Evolutionary conservation across 2,329 filamentous ascomycete species (phyloP).

Genomic region (Dothistroma pini): DNA sequence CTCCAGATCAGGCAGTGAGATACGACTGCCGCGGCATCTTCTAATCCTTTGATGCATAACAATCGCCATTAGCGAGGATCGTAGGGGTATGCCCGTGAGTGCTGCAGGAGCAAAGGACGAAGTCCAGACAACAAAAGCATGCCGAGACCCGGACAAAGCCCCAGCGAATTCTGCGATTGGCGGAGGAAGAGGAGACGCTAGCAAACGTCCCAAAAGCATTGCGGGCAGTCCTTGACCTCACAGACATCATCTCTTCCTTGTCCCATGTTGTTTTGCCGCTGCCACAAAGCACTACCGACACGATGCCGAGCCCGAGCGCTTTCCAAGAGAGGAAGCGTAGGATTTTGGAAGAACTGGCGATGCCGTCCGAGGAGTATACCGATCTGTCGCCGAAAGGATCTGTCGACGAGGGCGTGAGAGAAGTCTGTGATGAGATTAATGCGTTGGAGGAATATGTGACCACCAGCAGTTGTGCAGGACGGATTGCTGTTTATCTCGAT

Average conservation of each 20-base stretch:
- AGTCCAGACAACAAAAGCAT: neutral
- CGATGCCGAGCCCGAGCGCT: constrained; percentile 5
- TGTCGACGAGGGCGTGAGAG: constrained; percentile 73
- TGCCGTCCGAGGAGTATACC: constrained; percentile 67
- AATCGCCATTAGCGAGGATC: neutral
- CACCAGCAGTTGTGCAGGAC: constrained; percentile 87
- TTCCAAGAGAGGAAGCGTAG: constrained; percentile 58
- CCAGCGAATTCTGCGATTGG: neutral
- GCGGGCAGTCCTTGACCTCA: neutral
- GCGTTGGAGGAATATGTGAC: constrained; percentile 71
- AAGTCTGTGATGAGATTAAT: constrained; percentile 78
- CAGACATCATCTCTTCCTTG: neutral
- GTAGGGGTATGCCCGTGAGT: neutral
- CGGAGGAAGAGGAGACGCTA: neutral
- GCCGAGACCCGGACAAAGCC: neutral
- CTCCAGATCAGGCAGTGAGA: neutral
- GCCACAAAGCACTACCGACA: neutral
- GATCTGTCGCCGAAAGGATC: constrained; percentile 88
- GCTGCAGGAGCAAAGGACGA: neutral
- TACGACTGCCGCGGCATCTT: neutral
- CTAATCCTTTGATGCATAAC: neutral
- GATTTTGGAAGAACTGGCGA: constrained; percentile 67
- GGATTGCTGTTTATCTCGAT: constrained; percentile 84
- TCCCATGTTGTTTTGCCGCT: neutral
- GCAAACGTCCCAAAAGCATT: neutral